Conservation (phyloP, 208 protist species). For the Leishmania braziliensis region DNA sequence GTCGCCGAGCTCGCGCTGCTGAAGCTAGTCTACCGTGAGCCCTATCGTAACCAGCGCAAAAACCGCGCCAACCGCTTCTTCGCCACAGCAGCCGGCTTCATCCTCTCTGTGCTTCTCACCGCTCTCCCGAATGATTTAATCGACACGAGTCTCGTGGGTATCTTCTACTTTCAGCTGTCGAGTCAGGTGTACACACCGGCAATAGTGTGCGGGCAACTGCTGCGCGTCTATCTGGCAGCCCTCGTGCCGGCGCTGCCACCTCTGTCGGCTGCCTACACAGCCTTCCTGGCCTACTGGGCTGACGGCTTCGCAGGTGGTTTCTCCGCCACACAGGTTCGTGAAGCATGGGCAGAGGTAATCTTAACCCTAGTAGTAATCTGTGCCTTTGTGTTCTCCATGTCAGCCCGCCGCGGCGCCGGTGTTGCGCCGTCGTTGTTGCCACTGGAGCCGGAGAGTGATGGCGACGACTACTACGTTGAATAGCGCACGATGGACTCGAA, state of each 20-base stretch:
- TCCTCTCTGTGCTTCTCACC: conserved; percentile 43
- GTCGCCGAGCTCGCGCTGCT: conserved; percentile 51
- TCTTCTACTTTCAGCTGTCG: conserved; percentile 45
- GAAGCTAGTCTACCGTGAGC: conserved; percentile 52
- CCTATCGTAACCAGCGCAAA: conserved; percentile 38
- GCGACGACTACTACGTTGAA: conserved; percentile 31
- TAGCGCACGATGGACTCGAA: neutral
- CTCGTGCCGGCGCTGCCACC: conserved; percentile 37
- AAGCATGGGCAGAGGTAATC: conserved; percentile 34
- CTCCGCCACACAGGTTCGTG: conserved; percentile 26
- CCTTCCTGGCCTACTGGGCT: conserved; percentile 20
- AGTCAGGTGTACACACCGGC: conserved; percentile 54
- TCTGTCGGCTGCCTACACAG: conserved; percentile 22
- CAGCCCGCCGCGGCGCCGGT: conserved; percentile 34
- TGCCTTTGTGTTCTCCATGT: conserved; percentile 37
- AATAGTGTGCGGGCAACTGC: conserved; percentile 52
- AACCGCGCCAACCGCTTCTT: conserved; percentile 48
- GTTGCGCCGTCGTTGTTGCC: neutral
- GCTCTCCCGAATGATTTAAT: conserved; percentile 59
- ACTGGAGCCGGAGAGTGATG: conserved; percentile 16
- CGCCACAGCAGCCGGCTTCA: conserved; percentile 36
- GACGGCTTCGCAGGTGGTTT: neutral
- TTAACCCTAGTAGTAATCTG: conserved; percentile 27
- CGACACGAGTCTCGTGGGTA: conserved; percentile 47
- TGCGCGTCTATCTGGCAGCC: conserved; percentile 59